These are phyloP conservation scores for Phytophthora sp. DNA, from an alignment of 352 stramenopile species.

Conservation along the genomic window DNA sequence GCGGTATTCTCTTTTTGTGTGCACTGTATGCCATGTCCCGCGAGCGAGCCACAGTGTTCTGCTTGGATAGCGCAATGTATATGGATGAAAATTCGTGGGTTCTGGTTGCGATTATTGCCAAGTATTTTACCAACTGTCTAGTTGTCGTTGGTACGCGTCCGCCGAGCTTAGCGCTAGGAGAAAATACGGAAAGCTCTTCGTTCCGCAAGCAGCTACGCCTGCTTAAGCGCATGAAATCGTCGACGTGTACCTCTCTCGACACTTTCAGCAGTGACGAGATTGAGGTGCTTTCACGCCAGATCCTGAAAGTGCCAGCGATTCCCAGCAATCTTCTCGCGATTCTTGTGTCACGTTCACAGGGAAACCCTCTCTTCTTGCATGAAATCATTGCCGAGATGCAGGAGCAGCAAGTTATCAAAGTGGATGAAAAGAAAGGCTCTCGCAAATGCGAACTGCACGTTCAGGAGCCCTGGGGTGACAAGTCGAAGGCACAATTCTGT, in stretches of 20 bases:
- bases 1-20: conserved; percentile 79
- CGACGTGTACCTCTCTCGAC: conserved; percentile 53
- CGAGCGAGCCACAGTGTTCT: conserved; percentile 71
- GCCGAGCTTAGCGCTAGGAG: conserved; percentile 62
- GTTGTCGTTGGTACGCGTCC: conserved; percentile 74
- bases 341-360: conserved; percentile 76
- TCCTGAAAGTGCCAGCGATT: conserved; percentile 66
- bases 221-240: conserved; percentile 70
- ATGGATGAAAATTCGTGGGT: conserved; percentile 90
- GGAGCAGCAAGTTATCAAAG: conserved; percentile 76
- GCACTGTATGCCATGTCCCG: conserved; percentile 81
- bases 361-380: conserved; percentile 83
- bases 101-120: conserved; percentile 78
- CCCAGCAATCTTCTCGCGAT: conserved; percentile 67
- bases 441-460: conserved; percentile 73
- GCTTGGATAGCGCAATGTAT: conserved; percentile 87
- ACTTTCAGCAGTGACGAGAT: conserved; percentile 62
- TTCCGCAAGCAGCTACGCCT: conserved; percentile 80
- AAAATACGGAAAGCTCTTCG: conserved; percentile 78
- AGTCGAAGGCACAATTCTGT: conserved; percentile 69
- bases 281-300: conserved; percentile 66
- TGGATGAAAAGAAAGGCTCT: conserved; percentile 51
- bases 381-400: conserved; percentile 88
- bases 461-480: conserved; percentile 83
- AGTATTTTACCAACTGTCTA: conserved; percentile 89